These are phyloP conservation scores for Allantophomopsis cytisporea DNA, from an alignment of 2,329 filamentous ascomycete genomes.

Conservation along the genomic window DNA sequence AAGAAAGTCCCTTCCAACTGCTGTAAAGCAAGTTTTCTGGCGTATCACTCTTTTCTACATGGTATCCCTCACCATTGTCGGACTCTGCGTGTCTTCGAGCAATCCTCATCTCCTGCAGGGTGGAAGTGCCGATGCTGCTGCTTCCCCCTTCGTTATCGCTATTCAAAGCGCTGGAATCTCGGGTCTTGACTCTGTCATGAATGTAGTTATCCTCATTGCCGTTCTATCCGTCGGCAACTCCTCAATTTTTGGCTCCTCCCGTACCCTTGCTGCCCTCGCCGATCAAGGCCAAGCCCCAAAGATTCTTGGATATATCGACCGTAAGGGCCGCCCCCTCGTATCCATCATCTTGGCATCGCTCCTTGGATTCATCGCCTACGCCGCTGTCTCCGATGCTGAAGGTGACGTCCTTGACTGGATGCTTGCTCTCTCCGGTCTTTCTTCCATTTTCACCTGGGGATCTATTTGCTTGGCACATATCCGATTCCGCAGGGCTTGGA, in stretches of 20 bases:
- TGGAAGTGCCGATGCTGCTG: slow-evolving; percentile 49
- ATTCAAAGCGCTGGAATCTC: slow-evolving; percentile 74
- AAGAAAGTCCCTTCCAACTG: slow-evolving; percentile 68
- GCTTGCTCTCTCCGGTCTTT: slow-evolving; percentile 58
- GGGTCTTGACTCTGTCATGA: slow-evolving; percentile 79
- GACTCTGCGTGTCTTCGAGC: slow-evolving; percentile 67
- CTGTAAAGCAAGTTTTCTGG: slow-evolving; percentile 93
- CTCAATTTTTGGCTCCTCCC: slow-evolving; percentile 79
- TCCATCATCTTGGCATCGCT: slow-evolving; percentile 54
- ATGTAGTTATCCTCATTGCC: slow-evolving; percentile 83
- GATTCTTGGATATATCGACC: slow-evolving; percentile 70
- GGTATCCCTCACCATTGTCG: slow-evolving; percentile 66
- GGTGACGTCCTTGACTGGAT: slow-evolving; percentile 66
- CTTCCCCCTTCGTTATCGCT: slow-evolving; percentile 88
- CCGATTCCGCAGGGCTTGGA: slow-evolving; percentile 78
- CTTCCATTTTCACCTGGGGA: slow-evolving; percentile 66
- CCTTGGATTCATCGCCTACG: slow-evolving; percentile 64
- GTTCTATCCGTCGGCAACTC: slow-evolving; percentile 88
- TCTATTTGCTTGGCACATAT: slow-evolving; percentile 87
- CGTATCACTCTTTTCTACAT: slow-evolving; percentile 86
- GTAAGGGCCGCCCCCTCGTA: slow-evolving; percentile 64
- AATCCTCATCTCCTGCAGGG: slow-evolving; percentile 48
- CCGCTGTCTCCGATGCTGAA: slow-evolving; percentile 45
- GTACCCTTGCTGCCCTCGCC: slow-evolving; percentile 79
- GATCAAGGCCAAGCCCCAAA: slow-evolving; percentile 75